Evolutionary conservation across 2,329 filamentous ascomycete species (phyloP).

Genomic region (Colletotrichum liriopes): DNA sequence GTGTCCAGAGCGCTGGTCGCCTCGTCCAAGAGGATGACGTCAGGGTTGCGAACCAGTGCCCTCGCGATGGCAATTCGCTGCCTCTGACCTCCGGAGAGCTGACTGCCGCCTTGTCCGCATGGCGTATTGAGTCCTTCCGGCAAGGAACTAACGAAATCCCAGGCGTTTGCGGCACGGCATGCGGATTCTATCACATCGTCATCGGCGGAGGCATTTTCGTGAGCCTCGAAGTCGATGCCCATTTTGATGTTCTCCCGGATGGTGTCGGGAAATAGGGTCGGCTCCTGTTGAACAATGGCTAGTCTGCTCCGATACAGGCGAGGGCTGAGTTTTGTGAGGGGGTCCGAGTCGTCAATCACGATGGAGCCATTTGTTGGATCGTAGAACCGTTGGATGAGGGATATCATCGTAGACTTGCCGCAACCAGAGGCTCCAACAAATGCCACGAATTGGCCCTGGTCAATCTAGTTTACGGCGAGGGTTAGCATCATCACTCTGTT

Average conservation of each 20-base stretch:
- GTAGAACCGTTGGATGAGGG: slow-evolving; percentile 59
- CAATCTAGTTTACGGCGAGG: slow-evolving; percentile 10
- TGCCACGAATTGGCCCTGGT: slow-evolving; percentile 53
- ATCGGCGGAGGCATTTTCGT: slow-evolving; percentile 10
- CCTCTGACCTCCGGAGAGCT: slow-evolving; percentile 80
- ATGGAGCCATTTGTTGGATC: slow-evolving; percentile 28
- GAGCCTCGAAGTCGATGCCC: slow-evolving; percentile 53
- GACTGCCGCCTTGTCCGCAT: slow-evolving; percentile 77
- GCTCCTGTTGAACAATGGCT: slow-evolving; percentile 40
- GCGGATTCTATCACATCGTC: slow-evolving; percentile 63
- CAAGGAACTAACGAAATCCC: slow-evolving; percentile 69
- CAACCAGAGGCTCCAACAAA: slow-evolving; percentile 71
- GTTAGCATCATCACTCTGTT: too few species aligned
- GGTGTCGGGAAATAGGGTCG: slow-evolving; percentile 54
- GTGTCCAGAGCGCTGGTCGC: slow-evolving; percentile 77
- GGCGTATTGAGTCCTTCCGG: slow-evolving; percentile 72
- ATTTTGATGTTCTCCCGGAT: slow-evolving; percentile 71
- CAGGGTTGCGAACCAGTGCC: slow-evolving; percentile 76
- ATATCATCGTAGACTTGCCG: slow-evolving; percentile 74
- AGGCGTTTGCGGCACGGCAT: slow-evolving; percentile 69
- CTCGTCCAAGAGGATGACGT: slow-evolving; percentile 80
- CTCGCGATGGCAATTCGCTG: slow-evolving; percentile 82
- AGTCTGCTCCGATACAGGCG: slow-evolving; percentile 20
- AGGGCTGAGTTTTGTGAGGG: slow-evolving; percentile 23
- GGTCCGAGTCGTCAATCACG: slow-evolving; percentile 9